These are phyloP conservation scores for Castanopsis chinensis DNA, from an alignment of 306 rosid genomes.

Conservation along the genomic window DNA sequence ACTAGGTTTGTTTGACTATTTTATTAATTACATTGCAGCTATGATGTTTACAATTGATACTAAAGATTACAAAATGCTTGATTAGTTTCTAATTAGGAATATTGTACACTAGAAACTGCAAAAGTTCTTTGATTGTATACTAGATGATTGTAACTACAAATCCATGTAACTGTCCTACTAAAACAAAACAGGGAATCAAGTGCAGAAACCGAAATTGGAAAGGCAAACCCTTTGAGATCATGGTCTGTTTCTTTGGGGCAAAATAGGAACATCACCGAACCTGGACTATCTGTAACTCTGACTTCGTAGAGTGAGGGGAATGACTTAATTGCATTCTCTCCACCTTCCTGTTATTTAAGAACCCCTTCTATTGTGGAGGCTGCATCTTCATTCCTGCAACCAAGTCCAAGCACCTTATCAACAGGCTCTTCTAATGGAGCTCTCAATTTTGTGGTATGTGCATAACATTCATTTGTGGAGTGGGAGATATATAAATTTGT, in stretches of 20 bases:
- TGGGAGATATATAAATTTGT: no score
- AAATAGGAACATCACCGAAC: neutral
- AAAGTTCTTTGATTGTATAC: neutral
- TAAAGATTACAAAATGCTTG: conserved; percentile 5
- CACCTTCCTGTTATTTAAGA: no score
- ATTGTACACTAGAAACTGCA: neutral
- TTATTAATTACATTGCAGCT: neutral
- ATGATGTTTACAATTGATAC: neutral
- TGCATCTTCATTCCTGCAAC: no score
- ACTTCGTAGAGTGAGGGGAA: no score
- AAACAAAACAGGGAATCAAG: neutral
- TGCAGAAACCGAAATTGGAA: neutral
- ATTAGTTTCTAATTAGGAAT: conserved; percentile 2
- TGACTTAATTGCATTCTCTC: no score
- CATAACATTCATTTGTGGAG: neutral
- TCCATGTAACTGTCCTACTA: neutral
- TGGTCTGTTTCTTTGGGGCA: neutral
- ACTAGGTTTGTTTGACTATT: conserved; percentile 29
- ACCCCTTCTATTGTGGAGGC: no score
- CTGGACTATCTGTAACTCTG: neutral
- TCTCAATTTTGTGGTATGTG: neutral
- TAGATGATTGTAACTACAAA: no score
- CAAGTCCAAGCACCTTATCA: no score
- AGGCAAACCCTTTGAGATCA: neutral
- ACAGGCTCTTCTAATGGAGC: neutral